Evolutionary conservation across 768 basidiomycete genomes (phyloP).

Genomic region (Mycena galopus): DNA sequence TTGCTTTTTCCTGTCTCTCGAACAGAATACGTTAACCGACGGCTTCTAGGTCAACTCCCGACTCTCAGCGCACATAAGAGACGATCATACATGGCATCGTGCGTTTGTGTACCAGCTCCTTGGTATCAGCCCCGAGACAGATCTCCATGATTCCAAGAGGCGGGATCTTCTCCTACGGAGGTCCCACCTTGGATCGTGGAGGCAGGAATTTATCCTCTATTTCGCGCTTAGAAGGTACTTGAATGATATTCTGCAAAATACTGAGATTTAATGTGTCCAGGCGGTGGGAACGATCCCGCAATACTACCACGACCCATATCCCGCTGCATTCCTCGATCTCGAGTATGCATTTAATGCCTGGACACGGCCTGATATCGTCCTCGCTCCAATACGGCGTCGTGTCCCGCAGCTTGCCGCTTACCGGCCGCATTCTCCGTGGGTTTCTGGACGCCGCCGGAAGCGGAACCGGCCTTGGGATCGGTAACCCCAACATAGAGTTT

Average conservation of each 20-base stretch:
- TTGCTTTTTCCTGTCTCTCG: conserved; percentile 61
- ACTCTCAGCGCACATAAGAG: conserved; percentile 74
- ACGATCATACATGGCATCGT: conserved; percentile 85
- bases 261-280: conserved; percentile 50
- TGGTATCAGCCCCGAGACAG: conserved; percentile 74
- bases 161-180: conserved; percentile 65
- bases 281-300: conserved; percentile 78
- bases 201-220: conserved; percentile 73
- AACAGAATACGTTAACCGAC: background rate
- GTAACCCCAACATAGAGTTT: conserved; percentile 84
- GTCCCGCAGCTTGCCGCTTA: conserved; percentile 78
- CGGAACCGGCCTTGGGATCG: conserved; percentile 69
- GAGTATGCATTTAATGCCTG: conserved; percentile 71
- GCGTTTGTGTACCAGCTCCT: conserved; percentile 80
- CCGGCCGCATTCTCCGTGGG: conserved; percentile 77
- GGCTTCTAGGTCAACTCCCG: conserved; percentile 49
- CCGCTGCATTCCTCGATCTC: conserved; percentile 73
- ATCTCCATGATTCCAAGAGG: conserved; percentile 57
- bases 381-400: conserved; percentile 80
- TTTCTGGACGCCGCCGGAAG: conserved; percentile 75
- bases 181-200: conserved; percentile 70
- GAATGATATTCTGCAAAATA: conserved; percentile 7
- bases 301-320: conserved; percentile 69
- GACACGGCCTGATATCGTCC: conserved; percentile 67
- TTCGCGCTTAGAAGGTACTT: conserved; percentile 67